Evolutionary conservation across 2,329 filamentous ascomycete species (phyloP).

Genomic region (Fusarium sp.): DNA sequence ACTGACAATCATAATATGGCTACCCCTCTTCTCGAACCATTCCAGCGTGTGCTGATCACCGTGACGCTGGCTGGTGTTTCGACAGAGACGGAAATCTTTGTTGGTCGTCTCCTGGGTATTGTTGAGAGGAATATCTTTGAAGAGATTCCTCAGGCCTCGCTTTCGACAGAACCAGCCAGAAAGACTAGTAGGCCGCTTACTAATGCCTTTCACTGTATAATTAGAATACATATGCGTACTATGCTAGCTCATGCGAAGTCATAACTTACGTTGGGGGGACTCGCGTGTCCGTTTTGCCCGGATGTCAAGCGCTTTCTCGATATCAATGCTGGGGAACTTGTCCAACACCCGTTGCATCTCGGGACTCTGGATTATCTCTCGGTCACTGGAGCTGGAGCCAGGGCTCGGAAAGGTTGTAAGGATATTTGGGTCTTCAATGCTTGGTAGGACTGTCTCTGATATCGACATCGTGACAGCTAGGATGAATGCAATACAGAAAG

Average conservation of each 20-base stretch:
- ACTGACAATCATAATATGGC: constrained; percentile 6
- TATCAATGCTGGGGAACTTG: background rate
- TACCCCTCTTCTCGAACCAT: background rate
- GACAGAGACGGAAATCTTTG: background rate
- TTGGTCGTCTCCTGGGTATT: background rate
- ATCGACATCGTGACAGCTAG: background rate
- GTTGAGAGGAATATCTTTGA: background rate
- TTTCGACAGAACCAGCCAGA: background rate
- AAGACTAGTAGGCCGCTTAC: background rate
- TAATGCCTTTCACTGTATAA: background rate
- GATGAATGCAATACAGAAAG: background rate
- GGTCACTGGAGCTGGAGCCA: background rate
- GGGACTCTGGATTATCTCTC: background rate
- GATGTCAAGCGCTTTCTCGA: background rate
- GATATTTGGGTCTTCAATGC: background rate
- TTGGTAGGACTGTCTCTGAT: background rate
- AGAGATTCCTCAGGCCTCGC: background rate
- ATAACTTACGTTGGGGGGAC: background rate
- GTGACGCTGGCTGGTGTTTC: background rate
- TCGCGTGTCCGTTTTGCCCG: background rate
- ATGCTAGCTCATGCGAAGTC: background rate
- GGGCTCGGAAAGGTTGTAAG: background rate
- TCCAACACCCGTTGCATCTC: background rate
- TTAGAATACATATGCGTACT: background rate
- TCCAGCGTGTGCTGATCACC: background rate